phyloP scores from a whole-genome alignment of 768 basidiomycete genomes.

The Leccinum imitatum region DNA sequence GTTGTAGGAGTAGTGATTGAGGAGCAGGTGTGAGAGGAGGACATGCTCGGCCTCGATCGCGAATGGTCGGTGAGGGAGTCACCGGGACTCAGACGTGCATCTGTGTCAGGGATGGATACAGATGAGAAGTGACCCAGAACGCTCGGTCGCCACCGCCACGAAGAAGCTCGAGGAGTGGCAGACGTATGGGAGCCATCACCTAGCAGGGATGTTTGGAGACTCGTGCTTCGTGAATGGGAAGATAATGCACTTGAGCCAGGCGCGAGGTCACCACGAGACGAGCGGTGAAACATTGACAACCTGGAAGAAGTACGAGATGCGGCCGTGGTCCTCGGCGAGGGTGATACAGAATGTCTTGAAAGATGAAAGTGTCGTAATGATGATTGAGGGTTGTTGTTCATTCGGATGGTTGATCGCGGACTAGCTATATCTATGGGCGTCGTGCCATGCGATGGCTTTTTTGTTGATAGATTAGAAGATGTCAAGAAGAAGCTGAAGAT shows the following conservation, averaged over 20 bases:
- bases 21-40: conserved; percentile 56
- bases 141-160: conserved; percentile 60
- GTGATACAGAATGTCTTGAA: conserved; percentile 42
- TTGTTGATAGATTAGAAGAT: conserved; percentile 18
- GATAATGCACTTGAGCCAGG: conserved; percentile 29
- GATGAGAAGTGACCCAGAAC: conserved; percentile 64
- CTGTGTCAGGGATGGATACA: conserved; percentile 44
- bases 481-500: conserved; percentile 22
- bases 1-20: conserved; percentile 40
- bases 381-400: conserved; percentile 33
- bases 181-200: conserved; percentile 9
- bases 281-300: conserved; percentile 44
- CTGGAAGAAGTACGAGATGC: conserved; percentile 37
- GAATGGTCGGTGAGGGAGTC: conserved; percentile 43
- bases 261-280: conserved; percentile 26
- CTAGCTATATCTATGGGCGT: conserved; percentile 26
- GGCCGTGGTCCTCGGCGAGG: conserved; percentile 37
- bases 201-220: conserved; percentile 44
- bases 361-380: conserved; percentile 44
- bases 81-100: conserved; percentile 42
- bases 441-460: conserved; percentile 24
- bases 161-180: conserved; percentile 15
- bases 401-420: conserved; percentile 35
- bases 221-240: conserved; percentile 49
- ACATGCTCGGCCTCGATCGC: conserved; percentile 60